Evolutionary conservation across 2,329 filamentous ascomycete genomes (phyloP).

Genomic region (Penicillium verrucosum): DNA sequence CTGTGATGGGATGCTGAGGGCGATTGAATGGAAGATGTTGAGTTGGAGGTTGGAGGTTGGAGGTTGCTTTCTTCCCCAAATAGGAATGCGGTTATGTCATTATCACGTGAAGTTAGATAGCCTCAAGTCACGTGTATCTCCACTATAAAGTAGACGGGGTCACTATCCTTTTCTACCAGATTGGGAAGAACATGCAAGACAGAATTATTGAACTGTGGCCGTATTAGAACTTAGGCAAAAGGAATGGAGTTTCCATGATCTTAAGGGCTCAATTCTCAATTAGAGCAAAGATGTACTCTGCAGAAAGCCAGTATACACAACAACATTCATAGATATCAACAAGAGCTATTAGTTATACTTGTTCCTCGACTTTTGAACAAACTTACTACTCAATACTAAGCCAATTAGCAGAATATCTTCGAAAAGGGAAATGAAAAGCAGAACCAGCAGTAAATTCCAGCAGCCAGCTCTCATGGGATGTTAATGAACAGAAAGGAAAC

Average conservation of each 20-base stretch:
- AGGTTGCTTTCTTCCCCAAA: slow-evolving; percentile 8
- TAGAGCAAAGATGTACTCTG: background rate
- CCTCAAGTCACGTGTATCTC: background rate
- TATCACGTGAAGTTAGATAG: slow-evolving; percentile 5
- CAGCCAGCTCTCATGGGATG: too few relatives aligned
- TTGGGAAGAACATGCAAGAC: background rate
- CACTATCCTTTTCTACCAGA: background rate
- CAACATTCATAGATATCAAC: background rate
- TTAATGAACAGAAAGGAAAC: background rate
- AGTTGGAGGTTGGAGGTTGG: background rate
- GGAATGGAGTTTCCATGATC: too few relatives aligned
- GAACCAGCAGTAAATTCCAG: background rate
- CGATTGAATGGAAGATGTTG: background rate
- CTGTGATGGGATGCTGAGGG: slow-evolving; percentile 46
- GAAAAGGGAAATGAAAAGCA: background rate
- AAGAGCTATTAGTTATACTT: background rate
- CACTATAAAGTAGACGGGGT: background rate
- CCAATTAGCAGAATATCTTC: too few relatives aligned
- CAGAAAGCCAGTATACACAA: background rate
- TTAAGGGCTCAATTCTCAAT: background rate
- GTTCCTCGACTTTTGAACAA: background rate
- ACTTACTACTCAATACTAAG: too few relatives aligned
- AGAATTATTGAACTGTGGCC: background rate
- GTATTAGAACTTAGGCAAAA: background rate
- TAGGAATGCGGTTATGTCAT: slow-evolving; percentile 14